Evolutionary conservation across 2,329 filamentous ascomycete genomes (phyloP), one percentile per base, ranked within the genome.

Genomic region (Neopestalotiopsis sp.): DNA sequence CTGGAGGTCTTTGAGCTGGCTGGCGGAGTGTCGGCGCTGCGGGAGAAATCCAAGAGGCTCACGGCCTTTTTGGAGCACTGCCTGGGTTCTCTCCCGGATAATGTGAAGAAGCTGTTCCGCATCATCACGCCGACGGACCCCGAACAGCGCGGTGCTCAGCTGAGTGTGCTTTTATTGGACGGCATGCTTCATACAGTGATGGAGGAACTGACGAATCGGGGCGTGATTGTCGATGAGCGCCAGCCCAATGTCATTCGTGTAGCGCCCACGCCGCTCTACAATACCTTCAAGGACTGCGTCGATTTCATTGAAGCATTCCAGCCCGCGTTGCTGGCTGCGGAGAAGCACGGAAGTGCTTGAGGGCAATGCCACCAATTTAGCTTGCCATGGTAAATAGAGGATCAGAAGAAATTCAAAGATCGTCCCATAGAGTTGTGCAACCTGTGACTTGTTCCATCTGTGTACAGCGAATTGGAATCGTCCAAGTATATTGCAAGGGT

Each of bases 231-330:
- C 45, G 92, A 95, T 76, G 92, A 94, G 82, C 83, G 92, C 69
- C 89, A 89, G 75, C 93, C 92, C 4, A 89, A 94, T 78, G 92
- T 95, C 13, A 86, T 95, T 56, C 83, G 92, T 17, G 89, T 94
- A 4, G 92, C 92, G 13, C 92, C 92, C 1, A 89, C 90, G 28
- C 92, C 92, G 20, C 76, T 95, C 69, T 95, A 94, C 80, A 95
- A 94, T 76, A 88, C 84, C 0, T 94, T 90, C 76, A 78, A 79
- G 42, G 93, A 95, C 69, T 80, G 88, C 89, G 69, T 90, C 81
- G 82, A 78, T 17, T 93, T 93, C 76, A 85, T 81, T 4, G 72
- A 78, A 58, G 81, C 76, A 14, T 82, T 86, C 67, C 74, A 78
- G 62, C 34, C 72, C 10, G 75, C 74, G 13, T 62, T 79, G 20